A percentile compares a stretch with the other conserved stretches of the same genome.
Evolutionary conservation across 75 land plant species (phyloP).

Genomic region (Cryptomeria japonica): DNA sequence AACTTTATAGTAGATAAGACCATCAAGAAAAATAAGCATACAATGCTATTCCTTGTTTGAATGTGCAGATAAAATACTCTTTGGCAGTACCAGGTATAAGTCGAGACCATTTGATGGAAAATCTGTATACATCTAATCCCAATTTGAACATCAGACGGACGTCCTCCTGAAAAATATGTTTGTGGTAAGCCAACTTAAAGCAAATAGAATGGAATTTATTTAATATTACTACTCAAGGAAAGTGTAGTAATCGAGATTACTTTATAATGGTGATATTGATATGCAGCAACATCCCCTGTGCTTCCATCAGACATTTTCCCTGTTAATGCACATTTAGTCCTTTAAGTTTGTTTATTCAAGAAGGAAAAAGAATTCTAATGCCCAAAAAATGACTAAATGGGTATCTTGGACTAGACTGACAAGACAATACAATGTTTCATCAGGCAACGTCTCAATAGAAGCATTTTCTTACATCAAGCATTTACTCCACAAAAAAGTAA

Average conservation of each 20-base stretch:
- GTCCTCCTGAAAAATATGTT: slow-evolving; percentile 30
- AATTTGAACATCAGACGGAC: slow-evolving; percentile 26
- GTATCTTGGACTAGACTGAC: too few relatives aligned
- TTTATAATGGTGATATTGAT: slow-evolving; percentile 80
- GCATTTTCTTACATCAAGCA: too few relatives aligned
- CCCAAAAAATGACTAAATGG: too few relatives aligned
- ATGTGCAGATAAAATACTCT: not conserved
- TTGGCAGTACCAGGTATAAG: slow-evolving; percentile 27
- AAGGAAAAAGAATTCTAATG: too few relatives aligned
- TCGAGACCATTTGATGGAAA: slow-evolving; percentile 49
- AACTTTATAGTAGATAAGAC: not conserved
- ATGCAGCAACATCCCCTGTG: slow-evolving; percentile 53
- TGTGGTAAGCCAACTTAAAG: too few relatives aligned
- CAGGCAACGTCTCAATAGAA: too few relatives aligned
- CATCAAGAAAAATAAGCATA: not conserved
- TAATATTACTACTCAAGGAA: not conserved
- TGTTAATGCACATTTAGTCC: not conserved
- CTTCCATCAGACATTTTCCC: slow-evolving; percentile 28
- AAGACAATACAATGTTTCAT: too few relatives aligned
- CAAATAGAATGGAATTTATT: not conserved
- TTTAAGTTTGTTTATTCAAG: too few relatives aligned
- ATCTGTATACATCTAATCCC: slow-evolving; percentile 43
- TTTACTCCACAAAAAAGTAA: not conserved
- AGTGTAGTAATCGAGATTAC: slow-evolving; percentile 16
- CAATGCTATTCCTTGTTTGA: too few relatives aligned